These are phyloP conservation scores for Lactifluus pinguis DNA, from an alignment of 768 basidiomycete genomes.

Conservation along the genomic window DNA sequence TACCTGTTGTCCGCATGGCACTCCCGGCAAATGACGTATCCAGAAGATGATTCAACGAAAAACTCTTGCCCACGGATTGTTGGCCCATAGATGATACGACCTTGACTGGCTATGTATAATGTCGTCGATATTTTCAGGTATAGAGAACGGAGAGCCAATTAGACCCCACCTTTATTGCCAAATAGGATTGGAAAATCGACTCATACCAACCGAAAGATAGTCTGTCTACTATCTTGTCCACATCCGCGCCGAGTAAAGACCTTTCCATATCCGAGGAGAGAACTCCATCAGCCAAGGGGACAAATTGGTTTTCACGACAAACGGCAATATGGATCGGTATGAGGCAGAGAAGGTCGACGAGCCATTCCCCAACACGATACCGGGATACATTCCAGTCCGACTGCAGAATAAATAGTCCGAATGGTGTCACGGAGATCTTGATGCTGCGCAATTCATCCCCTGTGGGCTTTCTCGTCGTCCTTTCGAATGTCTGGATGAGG, in stretches of 20 bases:
- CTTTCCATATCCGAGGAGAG: conserved; percentile 41
- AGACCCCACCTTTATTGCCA: conserved; percentile 41
- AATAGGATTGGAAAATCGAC: conserved; percentile 52
- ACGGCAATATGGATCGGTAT: conserved; percentile 59
- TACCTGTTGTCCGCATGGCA: conserved; percentile 52
- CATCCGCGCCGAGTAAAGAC: conserved; percentile 48
- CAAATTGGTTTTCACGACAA: conserved; percentile 48
- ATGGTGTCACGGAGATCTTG: conserved; percentile 27
- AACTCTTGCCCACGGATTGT: conserved; percentile 58
- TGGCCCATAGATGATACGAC: conserved; percentile 65
- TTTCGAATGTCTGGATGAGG: conserved; percentile 39
- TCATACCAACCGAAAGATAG: conserved; percentile 60
- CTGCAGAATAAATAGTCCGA: conserved; percentile 21
- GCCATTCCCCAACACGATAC: conserved; percentile 49
- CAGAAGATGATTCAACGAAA: conserved; percentile 47
- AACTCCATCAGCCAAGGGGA: conserved; percentile 53
- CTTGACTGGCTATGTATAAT: conserved; percentile 39
- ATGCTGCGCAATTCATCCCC: conserved; percentile 35
- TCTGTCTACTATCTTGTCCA: conserved; percentile 44
- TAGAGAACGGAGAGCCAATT: not conserved
- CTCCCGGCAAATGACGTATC: conserved; percentile 60
- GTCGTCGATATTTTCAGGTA: not conserved
- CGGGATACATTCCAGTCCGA: conserved; percentile 26
- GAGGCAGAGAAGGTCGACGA: conserved; percentile 52
- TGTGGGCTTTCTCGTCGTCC: conserved; percentile 42